A percentile compares a stretch with the other conserved stretches of the same genome.
Conservation (phyloP, 2,329 filamentous ascomycete species). For the Venturia aucupariae region DNA sequence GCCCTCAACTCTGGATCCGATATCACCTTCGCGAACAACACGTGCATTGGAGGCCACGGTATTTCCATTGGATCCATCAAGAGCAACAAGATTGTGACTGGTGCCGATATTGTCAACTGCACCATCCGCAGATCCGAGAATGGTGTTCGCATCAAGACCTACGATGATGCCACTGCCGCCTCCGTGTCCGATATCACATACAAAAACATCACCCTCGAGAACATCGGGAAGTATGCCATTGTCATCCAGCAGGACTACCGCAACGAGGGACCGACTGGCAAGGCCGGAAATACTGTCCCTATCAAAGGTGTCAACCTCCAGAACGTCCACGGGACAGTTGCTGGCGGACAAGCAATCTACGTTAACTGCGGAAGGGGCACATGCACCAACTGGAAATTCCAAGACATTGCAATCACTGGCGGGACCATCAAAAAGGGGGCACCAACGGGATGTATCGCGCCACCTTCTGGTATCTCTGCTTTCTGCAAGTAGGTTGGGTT, state of each 20-base stretch:
- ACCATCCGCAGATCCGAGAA: slow-evolving; percentile 40
- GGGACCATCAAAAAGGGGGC: slow-evolving; percentile 23
- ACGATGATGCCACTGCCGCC: background rate
- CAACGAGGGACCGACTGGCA: slow-evolving; percentile 35
- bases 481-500: background rate
- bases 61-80: slow-evolving; percentile 48
- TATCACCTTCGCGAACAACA: slow-evolving; percentile 29
- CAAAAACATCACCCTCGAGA: slow-evolving; percentile 36
- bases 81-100: slow-evolving; percentile 32
- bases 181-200: slow-evolving; percentile 39
- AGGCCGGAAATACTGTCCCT: slow-evolving; percentile 38
- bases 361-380: slow-evolving; percentile 42
- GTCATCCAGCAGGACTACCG: slow-evolving; percentile 45
- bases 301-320: slow-evolving; percentile 35
- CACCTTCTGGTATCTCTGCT: background rate
- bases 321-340: slow-evolving; percentile 36
- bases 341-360: slow-evolving; percentile 33
- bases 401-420: slow-evolving; percentile 40
- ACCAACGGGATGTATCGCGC: background rate
- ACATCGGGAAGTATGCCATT: slow-evolving; percentile 41
- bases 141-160: slow-evolving; percentile 47
- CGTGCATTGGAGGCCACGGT: slow-evolving; percentile 46
- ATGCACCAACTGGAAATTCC: slow-evolving; percentile 47
- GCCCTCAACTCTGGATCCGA: slow-evolving; percentile 47
- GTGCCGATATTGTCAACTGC: slow-evolving; percentile 25